phyloP scores from a whole-genome alignment of 2,329 filamentous ascomycete species.

The Aspergillus sp. region DNA sequence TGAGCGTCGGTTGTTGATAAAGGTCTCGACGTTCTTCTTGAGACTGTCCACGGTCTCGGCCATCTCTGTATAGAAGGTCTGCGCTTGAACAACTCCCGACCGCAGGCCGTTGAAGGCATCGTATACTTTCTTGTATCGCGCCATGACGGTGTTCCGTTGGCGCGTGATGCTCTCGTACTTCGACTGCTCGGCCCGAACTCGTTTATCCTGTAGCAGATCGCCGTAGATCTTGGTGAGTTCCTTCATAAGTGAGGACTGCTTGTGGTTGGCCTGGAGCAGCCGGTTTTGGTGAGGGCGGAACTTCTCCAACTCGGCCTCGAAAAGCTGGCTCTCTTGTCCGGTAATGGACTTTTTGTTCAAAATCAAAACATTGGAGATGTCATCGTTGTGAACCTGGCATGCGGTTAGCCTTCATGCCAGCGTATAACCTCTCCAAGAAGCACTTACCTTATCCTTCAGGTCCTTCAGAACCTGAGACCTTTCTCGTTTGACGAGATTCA shows the following conservation, averaged over 20 bases:
- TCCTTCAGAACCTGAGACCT: constrained; percentile 91
- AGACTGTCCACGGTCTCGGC: constrained; percentile 88
- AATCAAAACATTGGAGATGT: constrained; percentile 96
- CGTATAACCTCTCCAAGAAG: not conserved
- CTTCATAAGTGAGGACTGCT: constrained; percentile 91
- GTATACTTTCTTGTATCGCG: constrained; percentile 85
- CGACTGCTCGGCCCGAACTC: constrained; percentile 88
- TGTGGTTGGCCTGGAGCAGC: constrained; percentile 89
- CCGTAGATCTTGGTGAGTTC: constrained; percentile 88
- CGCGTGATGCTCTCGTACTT: constrained; percentile 89
- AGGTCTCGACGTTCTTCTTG: constrained; percentile 93
- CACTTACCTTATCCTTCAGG: constrained; percentile 86
- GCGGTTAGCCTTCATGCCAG: not conserved
- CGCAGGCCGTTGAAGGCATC: constrained; percentile 89
- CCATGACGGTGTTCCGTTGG: constrained; percentile 76
- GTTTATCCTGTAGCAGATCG: constrained; percentile 85
- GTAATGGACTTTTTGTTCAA: constrained; percentile 96
- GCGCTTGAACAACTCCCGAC: constrained; percentile 81
- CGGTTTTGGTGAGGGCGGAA: constrained; percentile 91
- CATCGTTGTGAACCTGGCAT: constrained; percentile 81
- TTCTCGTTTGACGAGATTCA: constrained; percentile 90
- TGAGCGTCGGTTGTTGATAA: constrained; percentile 88
- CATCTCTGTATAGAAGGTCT: constrained; percentile 95
- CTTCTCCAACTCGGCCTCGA: constrained; percentile 96
- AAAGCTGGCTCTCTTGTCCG: constrained; percentile 87